These are phyloP conservation scores for Rhodotorula mucilaginosa DNA, from an alignment of 1,284 basidiomycete species.

Conservation along the genomic window DNA sequence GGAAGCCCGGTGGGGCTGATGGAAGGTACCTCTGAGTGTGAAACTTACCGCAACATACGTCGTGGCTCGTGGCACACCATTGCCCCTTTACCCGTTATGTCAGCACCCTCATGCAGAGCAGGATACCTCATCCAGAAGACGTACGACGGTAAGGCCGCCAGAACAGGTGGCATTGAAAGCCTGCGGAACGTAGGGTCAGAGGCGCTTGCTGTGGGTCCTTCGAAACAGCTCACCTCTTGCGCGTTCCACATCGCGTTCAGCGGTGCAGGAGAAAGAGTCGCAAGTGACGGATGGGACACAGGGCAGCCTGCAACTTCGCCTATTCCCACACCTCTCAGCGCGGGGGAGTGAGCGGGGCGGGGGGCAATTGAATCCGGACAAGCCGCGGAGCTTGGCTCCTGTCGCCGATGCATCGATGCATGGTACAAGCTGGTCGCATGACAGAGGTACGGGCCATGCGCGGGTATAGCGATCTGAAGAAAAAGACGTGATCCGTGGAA, in stretches of 20 bases:
- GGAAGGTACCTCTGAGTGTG: no score
- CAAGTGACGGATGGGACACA: neutral
- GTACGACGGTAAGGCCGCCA: neutral
- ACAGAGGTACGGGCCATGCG: no score
- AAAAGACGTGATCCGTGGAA: no score
- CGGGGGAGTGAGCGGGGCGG: no score
- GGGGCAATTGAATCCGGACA: no score
- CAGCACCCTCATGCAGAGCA: neutral
- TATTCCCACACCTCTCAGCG: no score
- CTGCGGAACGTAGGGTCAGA: neutral
- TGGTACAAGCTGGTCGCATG: no score
- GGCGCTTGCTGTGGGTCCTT: neutral
- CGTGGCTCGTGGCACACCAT: neutral
- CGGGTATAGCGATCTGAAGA: no score
- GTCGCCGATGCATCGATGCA: no score
- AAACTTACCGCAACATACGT: conserved; percentile 6
- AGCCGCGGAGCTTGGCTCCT: no score
- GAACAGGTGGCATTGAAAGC: conserved; percentile 6
- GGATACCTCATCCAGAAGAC: no score
- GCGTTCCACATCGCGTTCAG: neutral
- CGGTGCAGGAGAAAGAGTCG: neutral
- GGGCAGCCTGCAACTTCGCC: neutral
- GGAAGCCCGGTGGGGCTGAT: no score
- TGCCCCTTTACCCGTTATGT: neutral
- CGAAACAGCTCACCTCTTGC: neutral